Base-by-base conservation (phyloP, 208 protist genomes). In the Crithidia expoeki region DNA sequence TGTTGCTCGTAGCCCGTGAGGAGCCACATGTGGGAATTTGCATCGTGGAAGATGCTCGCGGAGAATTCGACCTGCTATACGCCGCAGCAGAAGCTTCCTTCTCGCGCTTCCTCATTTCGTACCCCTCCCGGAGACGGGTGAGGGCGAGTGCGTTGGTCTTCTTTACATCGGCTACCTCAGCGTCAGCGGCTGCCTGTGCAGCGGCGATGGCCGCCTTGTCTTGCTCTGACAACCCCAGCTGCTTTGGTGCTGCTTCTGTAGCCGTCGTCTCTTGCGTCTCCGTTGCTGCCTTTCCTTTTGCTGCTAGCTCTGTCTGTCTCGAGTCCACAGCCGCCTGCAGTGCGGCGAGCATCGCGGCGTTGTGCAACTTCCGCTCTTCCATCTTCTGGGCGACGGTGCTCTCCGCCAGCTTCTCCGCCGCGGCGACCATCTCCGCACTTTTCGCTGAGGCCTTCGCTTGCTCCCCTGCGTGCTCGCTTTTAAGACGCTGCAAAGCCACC, bases 391-490 rank as follows among this genome's bases (percentile, higher is more conserved):
- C 65, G 5, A 51, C 32, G 21, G 63, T 72, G 32, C 23, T 44
- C 17, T 73, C 53, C 1, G 55, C n/a, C 34, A 46, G 28, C 51
- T 63, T 69, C 60, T 57, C 52, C 10, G 62, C 62, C 10, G 60
- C 60, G 0, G 74, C 46, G 23, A 73, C 49, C 38, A 42, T 50
- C 11, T 61, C 34, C 14, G 56, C 72, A 0, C 42, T 25, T 36
- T 38, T 68, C 30, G 53, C 68, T 19, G 58, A 33, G 5, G 47
- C 61, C 57, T 78, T 56, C 36, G 62, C 42, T 55, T 80, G 65
- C 52, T 66, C 67, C 19, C 68, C 74, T 3, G 67, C 68, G 50
- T 80, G 57, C 36, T 76, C 69, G 10, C 17, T 52, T 27, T 65
- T 36, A 4, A 76, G 14, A 0, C 69, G 30, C 42, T 62, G 63